Conservation (phyloP, 768 basidiomycete species). For the Pilatotrama ljubarskyi region DNA sequence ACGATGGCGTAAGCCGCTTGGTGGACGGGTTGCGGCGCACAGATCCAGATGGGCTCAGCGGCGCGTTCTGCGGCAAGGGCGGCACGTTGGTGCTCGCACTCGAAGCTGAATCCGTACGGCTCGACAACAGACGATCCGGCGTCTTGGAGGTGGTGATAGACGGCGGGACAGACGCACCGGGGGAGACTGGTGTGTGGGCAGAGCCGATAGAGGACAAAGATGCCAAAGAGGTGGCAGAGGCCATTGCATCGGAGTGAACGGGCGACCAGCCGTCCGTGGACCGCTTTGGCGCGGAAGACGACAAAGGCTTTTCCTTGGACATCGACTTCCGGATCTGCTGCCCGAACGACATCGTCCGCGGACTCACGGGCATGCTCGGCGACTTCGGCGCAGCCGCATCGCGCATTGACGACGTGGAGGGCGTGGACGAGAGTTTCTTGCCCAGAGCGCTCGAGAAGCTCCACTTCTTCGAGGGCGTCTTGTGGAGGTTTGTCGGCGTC, state of each 20-base stretch:
- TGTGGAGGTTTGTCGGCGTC: conserved; percentile 40
- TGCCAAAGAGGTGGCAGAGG: conserved; percentile 71
- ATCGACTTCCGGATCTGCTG: conserved; percentile 68
- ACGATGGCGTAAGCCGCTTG: conserved; percentile 86
- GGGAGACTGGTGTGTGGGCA: conserved; percentile 45
- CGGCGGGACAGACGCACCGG: conserved; percentile 27
- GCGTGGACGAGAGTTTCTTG: conserved; percentile 67
- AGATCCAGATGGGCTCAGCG: conserved; percentile 74
- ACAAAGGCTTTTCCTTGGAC: conserved; percentile 62
- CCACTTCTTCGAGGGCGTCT: conserved; percentile 96
- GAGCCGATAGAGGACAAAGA: conserved; percentile 78
- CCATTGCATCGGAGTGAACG: conserved; percentile 73
- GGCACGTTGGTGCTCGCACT: conserved; percentile 71
- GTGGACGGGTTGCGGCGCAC: conserved; percentile 63
- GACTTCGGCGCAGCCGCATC: conserved; percentile 45
- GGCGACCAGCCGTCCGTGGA: conserved; percentile 56
- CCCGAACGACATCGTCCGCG: conserved; percentile 64
- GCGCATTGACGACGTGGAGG: conserved; percentile 56
- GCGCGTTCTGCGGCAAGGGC: conserved; percentile 55
- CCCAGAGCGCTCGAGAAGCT: conserved; percentile 88
- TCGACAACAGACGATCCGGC: conserved; percentile 61
- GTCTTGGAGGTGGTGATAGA: conserved; percentile 52
- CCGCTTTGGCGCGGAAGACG: conserved; percentile 44
- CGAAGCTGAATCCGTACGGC: conserved; percentile 74
- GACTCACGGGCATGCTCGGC: conserved; percentile 61